A percentile compares a stretch with the other conserved stretches of the same genome.
phyloP scores from a whole-genome alignment of 2,329 filamentous ascomycete species.

The Akanthomyces muscarius region DNA sequence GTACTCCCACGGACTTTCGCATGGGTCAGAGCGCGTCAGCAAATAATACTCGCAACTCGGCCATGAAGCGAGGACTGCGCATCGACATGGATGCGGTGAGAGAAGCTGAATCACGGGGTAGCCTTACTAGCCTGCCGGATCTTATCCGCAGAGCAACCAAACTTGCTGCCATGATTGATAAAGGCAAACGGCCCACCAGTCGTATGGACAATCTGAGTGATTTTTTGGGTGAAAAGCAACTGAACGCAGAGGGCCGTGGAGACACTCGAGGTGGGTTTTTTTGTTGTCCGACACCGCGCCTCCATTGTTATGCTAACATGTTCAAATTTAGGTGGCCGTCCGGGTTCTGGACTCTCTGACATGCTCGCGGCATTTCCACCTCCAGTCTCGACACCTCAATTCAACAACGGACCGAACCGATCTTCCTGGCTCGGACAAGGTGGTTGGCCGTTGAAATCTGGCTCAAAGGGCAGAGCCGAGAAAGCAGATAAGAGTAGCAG shows the following conservation, averaged over 20 bases:
- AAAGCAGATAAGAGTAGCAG: conserved; percentile 29
- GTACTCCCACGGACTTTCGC: conserved; percentile 35
- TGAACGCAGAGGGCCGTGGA: conserved; percentile 36
- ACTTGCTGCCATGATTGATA: conserved; percentile 82
- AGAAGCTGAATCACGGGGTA: conserved; percentile 78
- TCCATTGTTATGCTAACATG: conserved; percentile 21
- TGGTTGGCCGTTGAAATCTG: conserved; percentile 19
- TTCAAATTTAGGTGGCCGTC: conserved; percentile 38
- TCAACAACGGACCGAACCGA: conserved; percentile 39
- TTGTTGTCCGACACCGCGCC: neutral
- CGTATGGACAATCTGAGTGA: conserved; percentile 51
- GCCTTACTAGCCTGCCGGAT: conserved; percentile 86
- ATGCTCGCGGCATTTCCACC: conserved; percentile 65
- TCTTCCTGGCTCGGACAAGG: conserved; percentile 40
- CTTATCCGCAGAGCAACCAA: conserved; percentile 84
- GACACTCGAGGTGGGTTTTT: conserved; percentile 36
- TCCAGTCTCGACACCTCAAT: conserved; percentile 47
- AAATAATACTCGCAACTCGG: conserved; percentile 44
- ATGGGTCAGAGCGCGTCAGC: conserved; percentile 24
- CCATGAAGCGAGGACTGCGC: conserved; percentile 62
- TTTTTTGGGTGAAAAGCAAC: conserved; percentile 44
- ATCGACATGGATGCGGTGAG: conserved; percentile 79
- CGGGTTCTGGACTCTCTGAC: conserved; percentile 54
- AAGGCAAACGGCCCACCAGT: conserved; percentile 63
- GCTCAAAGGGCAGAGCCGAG: conserved; percentile 2